Evolutionary conservation across 2,329 filamentous ascomycete genomes (phyloP), one percentile per base, ranked within the genome.

Genomic region (Xylaria sp.): DNA sequence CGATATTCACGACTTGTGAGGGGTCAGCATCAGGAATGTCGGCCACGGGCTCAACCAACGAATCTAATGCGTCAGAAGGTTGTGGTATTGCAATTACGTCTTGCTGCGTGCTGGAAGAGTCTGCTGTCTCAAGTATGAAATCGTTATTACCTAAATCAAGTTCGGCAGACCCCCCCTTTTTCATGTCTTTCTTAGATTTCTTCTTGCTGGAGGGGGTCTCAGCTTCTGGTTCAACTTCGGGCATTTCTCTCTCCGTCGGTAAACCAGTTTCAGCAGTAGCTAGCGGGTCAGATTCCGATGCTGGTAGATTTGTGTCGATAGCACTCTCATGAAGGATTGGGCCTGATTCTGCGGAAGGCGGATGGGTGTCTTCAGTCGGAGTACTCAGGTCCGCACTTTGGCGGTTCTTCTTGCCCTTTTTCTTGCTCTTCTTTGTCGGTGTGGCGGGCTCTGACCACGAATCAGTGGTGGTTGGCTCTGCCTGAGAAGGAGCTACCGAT

Each of bases 181-280:
- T 71, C 66, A 75, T 72, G 62, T 73, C 70, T 58, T 74, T 74
- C 69, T 73, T 76, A 20, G 71, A 71, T 52, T 74, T 72, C 61
- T 75, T 71, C 39, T 75, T 70, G 61, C 51, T 72, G n/a, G 69
- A 52, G 10, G 31, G 54, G 12, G 62, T 20, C 52, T 75, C 73
- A 18, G 62, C 23, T 33, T 73, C 71, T 13, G 66, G 64, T 18
- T 67, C 20, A 48, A 36, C 43, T 31, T 60, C 13, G 23, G 52
- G 28, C 39, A 48, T 25, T 31, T 67, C 55, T 25, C 23, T 56
- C 18, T 70, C 55, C 9, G 18, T 39, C 57, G 28, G 59, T 43
- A 54, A 43, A 18, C 49, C 61, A 4, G 39, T 33, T 20, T 67
- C 49, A 2, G 23, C 15, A 48, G 55, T 13, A 55, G 51, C 33